A percentile compares a stretch with the other conserved stretches of the same genome.
These are phyloP conservation scores for Beverwykella pulmonaria DNA, from an alignment of 495 filamentous ascomycete species.

Conservation along the genomic window DNA sequence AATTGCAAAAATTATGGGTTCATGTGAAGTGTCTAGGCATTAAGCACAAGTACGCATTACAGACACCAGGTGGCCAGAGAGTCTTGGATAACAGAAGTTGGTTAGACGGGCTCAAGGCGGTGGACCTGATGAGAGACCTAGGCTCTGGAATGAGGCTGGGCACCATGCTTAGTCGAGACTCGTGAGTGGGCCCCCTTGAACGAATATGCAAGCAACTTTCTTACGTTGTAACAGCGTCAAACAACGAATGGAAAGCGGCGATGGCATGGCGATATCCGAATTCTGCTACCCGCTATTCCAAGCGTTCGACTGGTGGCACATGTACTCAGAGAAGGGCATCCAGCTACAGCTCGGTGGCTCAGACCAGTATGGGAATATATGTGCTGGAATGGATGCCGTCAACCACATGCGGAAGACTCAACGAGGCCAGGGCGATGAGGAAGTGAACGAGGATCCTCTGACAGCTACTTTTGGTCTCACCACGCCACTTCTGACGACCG, in stretches of 20 bases:
- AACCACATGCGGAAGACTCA: constrained; percentile 64
- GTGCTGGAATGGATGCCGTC: constrained; percentile 83
- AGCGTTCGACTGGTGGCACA: constrained; percentile 93
- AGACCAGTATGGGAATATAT: constrained; percentile 96
- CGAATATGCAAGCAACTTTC: background rate
- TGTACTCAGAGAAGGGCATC: constrained; percentile 65
- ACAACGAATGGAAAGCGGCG: constrained; percentile 72
- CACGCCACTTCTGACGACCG: constrained; percentile 82
- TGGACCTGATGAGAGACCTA: constrained; percentile 72
- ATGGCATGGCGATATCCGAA: constrained; percentile 92
- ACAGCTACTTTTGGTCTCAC: constrained; percentile 77
- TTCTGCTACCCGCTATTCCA: constrained; percentile 93
- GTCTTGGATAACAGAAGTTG: constrained; percentile 79
- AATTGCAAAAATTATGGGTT: constrained; percentile 75
- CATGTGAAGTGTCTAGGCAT: constrained; percentile 66
- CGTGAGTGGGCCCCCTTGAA: constrained; percentile 59
- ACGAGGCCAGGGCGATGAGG: constrained; percentile 33
- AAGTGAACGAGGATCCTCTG: constrained; percentile 35
- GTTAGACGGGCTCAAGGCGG: constrained; percentile 68
- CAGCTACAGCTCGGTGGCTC: constrained; percentile 90
- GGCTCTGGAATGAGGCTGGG: constrained; percentile 75
- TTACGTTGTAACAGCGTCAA: constrained; percentile 65
- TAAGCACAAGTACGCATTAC: constrained; percentile 57
- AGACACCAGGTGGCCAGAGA: constrained; percentile 52
- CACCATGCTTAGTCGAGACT: constrained; percentile 85